Conservation (phyloP, 257 asterid genomes). For the Datura wrightii region DNA sequence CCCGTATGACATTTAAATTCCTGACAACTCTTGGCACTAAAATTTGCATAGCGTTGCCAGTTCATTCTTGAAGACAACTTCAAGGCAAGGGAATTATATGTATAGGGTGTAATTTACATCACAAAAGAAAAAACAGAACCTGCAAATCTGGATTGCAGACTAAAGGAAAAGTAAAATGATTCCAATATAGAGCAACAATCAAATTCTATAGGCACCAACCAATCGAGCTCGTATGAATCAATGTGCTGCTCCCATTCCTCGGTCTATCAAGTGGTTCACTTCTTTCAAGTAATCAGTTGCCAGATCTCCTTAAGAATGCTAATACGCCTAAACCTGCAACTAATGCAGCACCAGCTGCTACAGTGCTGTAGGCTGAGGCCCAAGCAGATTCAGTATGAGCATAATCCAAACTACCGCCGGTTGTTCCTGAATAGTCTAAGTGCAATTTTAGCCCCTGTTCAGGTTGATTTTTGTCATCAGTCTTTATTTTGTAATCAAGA, state of each 20-base stretch:
- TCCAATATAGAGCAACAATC: neutral
- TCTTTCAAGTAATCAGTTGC: slow-evolving; percentile 42
- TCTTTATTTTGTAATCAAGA: neutral
- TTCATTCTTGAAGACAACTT: neutral
- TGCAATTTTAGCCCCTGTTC: slow-evolving; percentile 83
- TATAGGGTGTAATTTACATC: neutral
- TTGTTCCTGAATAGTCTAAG: slow-evolving; percentile 64
- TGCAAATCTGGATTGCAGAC: neutral
- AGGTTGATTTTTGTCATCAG: slow-evolving; percentile 28
- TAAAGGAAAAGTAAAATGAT: neutral
- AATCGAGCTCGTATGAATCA: neutral
- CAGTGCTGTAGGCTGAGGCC: slow-evolving; percentile 73
- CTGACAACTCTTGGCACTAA: slow-evolving; percentile 7
- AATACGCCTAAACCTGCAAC: slow-evolving; percentile 79
- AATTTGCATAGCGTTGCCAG: neutral
- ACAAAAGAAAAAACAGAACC: neutral
- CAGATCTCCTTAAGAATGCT: slow-evolving; percentile 68
- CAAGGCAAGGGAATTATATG: neutral
- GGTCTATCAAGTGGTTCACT: neutral
- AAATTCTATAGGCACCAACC: neutral
- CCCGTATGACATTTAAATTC: neutral
- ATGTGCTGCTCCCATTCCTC: neutral
- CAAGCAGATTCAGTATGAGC: slow-evolving; percentile 64
- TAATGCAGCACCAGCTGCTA: slow-evolving; percentile 92
- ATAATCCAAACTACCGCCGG: slow-evolving; percentile 48